Conservation (phyloP, 2,329 filamentous ascomycete species). For the Alternaria postmessia region DNA sequence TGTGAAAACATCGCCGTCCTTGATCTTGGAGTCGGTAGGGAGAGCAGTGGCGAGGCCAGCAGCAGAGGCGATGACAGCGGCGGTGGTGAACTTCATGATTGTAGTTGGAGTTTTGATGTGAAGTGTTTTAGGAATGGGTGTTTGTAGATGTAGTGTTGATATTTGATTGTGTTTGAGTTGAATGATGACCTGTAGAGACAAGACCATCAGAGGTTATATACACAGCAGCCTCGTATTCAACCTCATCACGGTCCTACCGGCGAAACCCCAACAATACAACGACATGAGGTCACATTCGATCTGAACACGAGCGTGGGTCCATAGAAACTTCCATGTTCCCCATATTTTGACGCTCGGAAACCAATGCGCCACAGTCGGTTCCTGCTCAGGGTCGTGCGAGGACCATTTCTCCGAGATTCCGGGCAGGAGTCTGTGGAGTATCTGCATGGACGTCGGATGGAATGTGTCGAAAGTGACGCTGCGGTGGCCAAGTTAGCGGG, state of each 20-base stretch:
- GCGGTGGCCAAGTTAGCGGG: background rate
- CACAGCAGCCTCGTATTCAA: constrained; percentile 7
- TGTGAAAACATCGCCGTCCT: constrained; percentile 54
- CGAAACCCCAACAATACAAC: constrained; percentile 17
- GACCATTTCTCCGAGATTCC: constrained; percentile 5
- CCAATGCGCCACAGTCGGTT: constrained; percentile 7
- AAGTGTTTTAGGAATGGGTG: constrained; percentile 25
- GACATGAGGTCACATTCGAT: constrained; percentile 28
- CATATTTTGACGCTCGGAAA: constrained; percentile 11
- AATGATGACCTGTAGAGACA: constrained; percentile 6
- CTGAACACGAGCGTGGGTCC: constrained; percentile 21
- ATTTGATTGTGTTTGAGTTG: constrained; percentile 11
- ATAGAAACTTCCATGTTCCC: constrained; percentile 17
- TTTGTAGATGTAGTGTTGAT: constrained; percentile 6
- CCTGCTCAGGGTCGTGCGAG: background rate
- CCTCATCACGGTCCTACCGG: background rate
- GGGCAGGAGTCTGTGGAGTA: background rate
- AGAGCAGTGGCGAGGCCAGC: constrained; percentile 12
- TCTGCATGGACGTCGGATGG: constrained; percentile 11
- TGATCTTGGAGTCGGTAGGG: constrained; percentile 28
- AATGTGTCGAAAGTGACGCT: constrained; percentile 7
- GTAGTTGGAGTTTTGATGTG: constrained; percentile 24
- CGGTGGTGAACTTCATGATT: constrained; percentile 17
- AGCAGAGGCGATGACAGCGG: constrained; percentile 5
- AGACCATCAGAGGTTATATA: constrained; percentile 23